Base-by-base conservation (phyloP, 148 eudicot species). In the Persicaria tinctoria region DNA sequence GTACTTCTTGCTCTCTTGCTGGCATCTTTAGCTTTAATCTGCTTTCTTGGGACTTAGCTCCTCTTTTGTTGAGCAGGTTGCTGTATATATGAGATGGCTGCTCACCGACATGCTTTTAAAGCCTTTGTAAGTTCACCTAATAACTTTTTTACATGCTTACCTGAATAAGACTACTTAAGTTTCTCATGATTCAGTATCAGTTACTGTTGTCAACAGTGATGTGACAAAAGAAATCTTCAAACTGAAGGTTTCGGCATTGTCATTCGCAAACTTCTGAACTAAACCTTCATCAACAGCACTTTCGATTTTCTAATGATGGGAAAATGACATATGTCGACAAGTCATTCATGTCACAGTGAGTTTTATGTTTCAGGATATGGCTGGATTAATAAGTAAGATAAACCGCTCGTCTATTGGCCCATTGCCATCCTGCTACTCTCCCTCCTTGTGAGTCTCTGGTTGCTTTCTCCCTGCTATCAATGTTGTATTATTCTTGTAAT, bases 51-150 rank as follows among this genome's bases (percentile, higher is more conserved):
- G 51, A 56, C 77, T 76, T 50, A 68, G 73, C 9, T 79, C 57
- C 54, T 76, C 60, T 75, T 41, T 66, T 66, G 66, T 70, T 84
- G 77, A 75, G 49, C 77, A 95, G 99, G 99, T 66, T 95, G 99
- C 86, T 95, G 99, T 76, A 86, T 92, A 83, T 95, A 95, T 75
- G 99, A 95, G 84, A 95, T 95, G 96, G 93, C 97, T n/a, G 97
- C 99, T 81, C 97, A 95, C 82, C 93, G 97, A 4, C 94, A 96
- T 59, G 99, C 99, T 51, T 95, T 95, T 73, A 95, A 95, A 84
- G 99, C 99, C 68, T 95, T 95, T 88, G 99, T 95, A 81, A 87
- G 98, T 82, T 46, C 70, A 23, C 68, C 16, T 62, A 62, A 27
- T 32, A 62, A 62, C 7, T 11, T 27, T 2, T 4, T 23, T 6